phyloP scores from a whole-genome alignment of 1,139 yeast species.

The Candida sp. region DNA sequence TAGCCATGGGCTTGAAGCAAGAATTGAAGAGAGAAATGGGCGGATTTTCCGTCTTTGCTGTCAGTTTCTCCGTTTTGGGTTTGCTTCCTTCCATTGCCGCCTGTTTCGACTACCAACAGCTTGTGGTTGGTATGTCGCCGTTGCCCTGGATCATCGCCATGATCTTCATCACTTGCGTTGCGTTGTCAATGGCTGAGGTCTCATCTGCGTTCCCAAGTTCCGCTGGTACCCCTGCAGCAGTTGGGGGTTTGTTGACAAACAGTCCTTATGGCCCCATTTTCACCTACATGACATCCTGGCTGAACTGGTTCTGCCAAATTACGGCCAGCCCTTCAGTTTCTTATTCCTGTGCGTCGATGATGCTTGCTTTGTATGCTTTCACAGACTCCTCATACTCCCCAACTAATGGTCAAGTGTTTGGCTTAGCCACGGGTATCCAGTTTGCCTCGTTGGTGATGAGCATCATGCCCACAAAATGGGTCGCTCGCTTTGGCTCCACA shows the following conservation, averaged over 20 bases:
- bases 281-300: constrained; percentile 66
- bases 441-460: constrained; percentile 53
- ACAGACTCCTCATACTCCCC: constrained; percentile 39
- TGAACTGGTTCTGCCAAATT: constrained; percentile 51
- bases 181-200: constrained; percentile 51
- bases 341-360: constrained; percentile 63
- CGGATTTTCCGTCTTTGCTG: constrained; percentile 64
- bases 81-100: constrained; percentile 73
- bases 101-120: constrained; percentile 56
- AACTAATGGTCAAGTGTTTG: constrained; percentile 54
- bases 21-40: constrained; percentile 75
- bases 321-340: constrained; percentile 64
- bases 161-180: constrained; percentile 53
- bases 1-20: constrained; percentile 74
- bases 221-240: constrained; percentile 42
- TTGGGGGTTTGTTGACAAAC: too few species aligned
- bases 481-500: constrained; percentile 56
- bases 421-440: constrained; percentile 56
- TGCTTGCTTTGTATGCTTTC: constrained; percentile 54
- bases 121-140: constrained; percentile 56
- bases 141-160: constrained; percentile 60
- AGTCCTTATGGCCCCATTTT: constrained; percentile 23
- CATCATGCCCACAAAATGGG: constrained; percentile 56
- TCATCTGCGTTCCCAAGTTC: constrained; percentile 54
- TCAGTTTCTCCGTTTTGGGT: constrained; percentile 75